Evolutionary conservation across 768 basidiomycete genomes (phyloP), one percentile per base, ranked within the genome.

Genomic region (Psilocybe subaeruginosa): DNA sequence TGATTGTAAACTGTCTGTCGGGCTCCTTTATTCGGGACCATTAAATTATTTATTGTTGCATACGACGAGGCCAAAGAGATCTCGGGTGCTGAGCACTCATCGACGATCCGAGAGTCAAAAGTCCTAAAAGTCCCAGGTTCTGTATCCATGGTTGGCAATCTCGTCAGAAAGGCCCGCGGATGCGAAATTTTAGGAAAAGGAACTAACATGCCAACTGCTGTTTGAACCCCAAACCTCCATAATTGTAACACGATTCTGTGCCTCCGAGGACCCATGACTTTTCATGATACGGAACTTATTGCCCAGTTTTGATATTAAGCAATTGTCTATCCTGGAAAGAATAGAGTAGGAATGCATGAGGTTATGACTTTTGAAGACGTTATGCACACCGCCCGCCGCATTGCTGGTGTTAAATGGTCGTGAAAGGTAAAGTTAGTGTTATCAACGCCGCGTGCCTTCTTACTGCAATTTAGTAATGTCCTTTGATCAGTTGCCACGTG

Each of bases 401-500:
- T 55, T 55, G 54, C 60, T 37, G n/a, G 33, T 51, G 49, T 39
- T 57, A 60, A 57, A 63, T 56, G 49, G 53, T 54, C 30, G 53
- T 31, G 41, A 51, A 66, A 63, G 65, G 65, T 46, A 58, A 63
- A 58, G 48, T 35, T 51, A 55, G 35, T 30, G 45, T 56, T 45
- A 54, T 49, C 49, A 54, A 56, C 47, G 58, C 58, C 54, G 54
- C 60, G 47, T 56, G 65, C 60, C 60, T 56, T 49, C 52, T 39
- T 33, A 35, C 11, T 33, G 29, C 31, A 35, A 53, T 35, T 37
- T 53, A 35, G 33, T 53, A 33, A 33, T 37, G 51, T 35, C 51
- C 65, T 56, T 54, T 64, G 56, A 64, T 60, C 56, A 57, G 62
- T 67, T 69, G 61, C 68, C 68, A 69, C 68, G 68, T 69, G 68